Evolutionary conservation across 331 rosid genomes (phyloP), one percentile per base, ranked within the genome.

Genomic region (Spiraea crenata): DNA sequence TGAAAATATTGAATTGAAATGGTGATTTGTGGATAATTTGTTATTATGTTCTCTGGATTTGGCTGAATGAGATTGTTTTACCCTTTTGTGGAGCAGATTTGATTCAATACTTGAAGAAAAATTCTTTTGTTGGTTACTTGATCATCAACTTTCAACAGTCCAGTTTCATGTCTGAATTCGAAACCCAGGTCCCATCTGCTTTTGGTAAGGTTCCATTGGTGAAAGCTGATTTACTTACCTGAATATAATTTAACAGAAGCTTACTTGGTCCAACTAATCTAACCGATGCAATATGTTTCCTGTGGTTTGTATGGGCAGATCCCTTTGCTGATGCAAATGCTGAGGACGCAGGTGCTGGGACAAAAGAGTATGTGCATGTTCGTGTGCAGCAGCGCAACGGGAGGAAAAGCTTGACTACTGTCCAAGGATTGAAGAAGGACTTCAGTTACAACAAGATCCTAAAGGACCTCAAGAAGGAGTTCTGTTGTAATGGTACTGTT

Each of bases 241-340:
- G 19, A 11, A 9, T 46, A n/a, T 67, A 59, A 12, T 12, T 54
- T 68, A 3, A 37, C 10, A n/a, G 63, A 58, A 44, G 9, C 20
- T 12, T 2, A 9, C 5, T 63, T 16, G 14, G 8, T 63, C 1
- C 9, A 41, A 52, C 7, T 19, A 47, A 39, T 62, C 67, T 56
- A 17, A 74, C 16, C 2, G 16, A 35, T 51, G n/a, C 9, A 39
- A 56, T 41, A 39, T 44, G 9, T 44, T 9, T 39, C 8, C 47
- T 40, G 45, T 72, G 59, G 31, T 4, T 25, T 41, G 65, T 31
- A 14, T 44, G 71, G 58, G 57, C 61, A 80, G 87, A 83, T 63
- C 87, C 87, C 46, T 83, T 83, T 77, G 87, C 85, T 57, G 87
- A 83, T 68, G 85, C 83, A 68, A 80, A 81, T 77, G 82, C 82